Evolutionary conservation across 202 grass and related monocot species (phyloP), one percentile per base, ranked within the genome.

Genomic region (Cymbopogon flexuosus): DNA sequence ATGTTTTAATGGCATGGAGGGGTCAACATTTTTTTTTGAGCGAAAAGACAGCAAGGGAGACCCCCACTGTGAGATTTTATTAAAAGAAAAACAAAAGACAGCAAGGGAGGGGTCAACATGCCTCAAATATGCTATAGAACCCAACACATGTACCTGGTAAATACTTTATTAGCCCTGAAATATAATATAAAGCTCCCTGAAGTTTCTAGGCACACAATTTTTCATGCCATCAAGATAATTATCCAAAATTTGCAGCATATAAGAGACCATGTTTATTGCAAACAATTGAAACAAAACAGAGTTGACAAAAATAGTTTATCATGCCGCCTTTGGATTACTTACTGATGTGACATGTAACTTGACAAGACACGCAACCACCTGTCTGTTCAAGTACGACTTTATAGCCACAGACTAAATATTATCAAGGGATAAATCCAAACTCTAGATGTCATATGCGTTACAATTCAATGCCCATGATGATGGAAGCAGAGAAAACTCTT

Each of bases 311-410:
- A 29, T n/a, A 65, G n/a, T 70, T 19, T 36, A 27, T 30, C 74
- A 79, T 65, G 46, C 31, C 65, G 0, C 77, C 27, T 81, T 65
- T 69, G 8, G 56, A 85, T 64, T 81, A 71, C 18, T 46, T 37
- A 71, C 45, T 61, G 58, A 89, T 73, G 60, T 73, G 60, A 73
- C 37, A 82, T 60, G 29, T 33, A 73, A 67, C 8, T 49, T 67
- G 2, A 41, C 23, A 78, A 68, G 39, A 67, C 10, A 79, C 3
- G 0, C 29, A 64, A 18, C 59, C 71, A 19, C 30, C 3, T 29
- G 15, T 72, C 80, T 65, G 66, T 67, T 47, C 39, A 66, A 33
- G 1, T 37, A 75, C 0, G 5, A 77, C 52, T 60, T 49, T 51
- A 72, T 33, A 57, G 45, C 68, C 34, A 34, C 42, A 19, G 27